phyloP scores from a whole-genome alignment of 306 rosid genomes.

The Mimosa bimucronata region DNA sequence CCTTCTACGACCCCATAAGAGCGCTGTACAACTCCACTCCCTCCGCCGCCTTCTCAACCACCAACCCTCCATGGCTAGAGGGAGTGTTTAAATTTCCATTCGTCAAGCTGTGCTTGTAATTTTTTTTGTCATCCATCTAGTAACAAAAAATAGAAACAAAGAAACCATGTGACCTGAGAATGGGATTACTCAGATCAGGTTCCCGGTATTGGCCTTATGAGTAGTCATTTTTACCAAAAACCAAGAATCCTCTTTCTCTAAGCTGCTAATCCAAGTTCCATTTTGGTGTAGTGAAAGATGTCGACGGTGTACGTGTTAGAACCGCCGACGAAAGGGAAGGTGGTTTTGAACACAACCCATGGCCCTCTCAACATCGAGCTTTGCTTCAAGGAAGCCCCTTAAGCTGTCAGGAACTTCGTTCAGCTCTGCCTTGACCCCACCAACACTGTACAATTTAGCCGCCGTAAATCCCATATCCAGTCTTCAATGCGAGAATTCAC shows the following conservation, averaged over 20 bases:
- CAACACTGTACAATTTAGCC: no score
- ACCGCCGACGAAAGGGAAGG: constrained; percentile 97
- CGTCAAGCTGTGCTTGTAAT: no score
- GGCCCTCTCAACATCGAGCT: constrained; percentile 92
- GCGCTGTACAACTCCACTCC: no score
- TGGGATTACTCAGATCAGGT: neutral
- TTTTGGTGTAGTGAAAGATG: constrained; percentile 52
- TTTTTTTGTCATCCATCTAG: neutral
- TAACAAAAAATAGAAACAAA: no score
- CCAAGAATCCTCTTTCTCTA: neutral
- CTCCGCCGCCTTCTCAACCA: no score
- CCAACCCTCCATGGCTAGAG: no score
- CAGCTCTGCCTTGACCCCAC: constrained; percentile 99
- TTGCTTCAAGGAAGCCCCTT: constrained; percentile 97
- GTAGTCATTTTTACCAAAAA: neutral
- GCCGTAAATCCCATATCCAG: no score
- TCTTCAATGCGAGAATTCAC: no score
- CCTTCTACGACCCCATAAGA: no score
- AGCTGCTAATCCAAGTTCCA: neutral
- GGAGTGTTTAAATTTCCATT: no score
- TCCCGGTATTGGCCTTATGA: neutral
- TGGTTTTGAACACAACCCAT: constrained; percentile 75
- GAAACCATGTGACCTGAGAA: neutral
- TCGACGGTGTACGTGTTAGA: constrained; percentile 90
- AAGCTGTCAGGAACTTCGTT: constrained; percentile 91